Conservation (phyloP, 2,329 filamentous ascomycete species). For the Mollisiaceae sp. region DNA sequence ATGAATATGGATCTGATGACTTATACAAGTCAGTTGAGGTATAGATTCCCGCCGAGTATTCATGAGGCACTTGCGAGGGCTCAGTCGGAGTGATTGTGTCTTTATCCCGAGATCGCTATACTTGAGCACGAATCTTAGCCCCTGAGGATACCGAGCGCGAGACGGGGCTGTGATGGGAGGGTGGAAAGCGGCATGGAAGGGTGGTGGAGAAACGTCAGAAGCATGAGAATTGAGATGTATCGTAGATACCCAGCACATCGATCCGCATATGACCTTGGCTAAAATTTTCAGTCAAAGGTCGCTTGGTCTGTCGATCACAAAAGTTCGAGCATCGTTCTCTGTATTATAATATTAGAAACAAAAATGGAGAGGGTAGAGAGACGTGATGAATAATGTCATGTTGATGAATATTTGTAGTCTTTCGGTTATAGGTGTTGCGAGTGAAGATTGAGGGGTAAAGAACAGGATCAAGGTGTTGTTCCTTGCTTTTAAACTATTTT, state of each 20-base stretch:
- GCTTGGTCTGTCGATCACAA: neutral
- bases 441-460: too few relatives aligned
- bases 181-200: neutral
- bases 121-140: neutral
- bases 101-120: neutral
- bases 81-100: conserved; percentile 35
- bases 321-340: conserved; percentile 16
- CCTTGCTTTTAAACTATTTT: too few relatives aligned
- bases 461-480: too few relatives aligned
- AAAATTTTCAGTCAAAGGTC: conserved; percentile 8
- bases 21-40: conserved; percentile 90
- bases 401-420: neutral
- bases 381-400: conserved; percentile 10
- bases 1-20: conserved; percentile 91
- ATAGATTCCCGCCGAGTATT: conserved; percentile 83
- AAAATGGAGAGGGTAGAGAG: conserved; percentile 6
- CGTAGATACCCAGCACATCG: neutral
- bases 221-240: neutral
- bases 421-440: too few relatives aligned
- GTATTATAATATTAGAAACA: conserved; percentile 21
- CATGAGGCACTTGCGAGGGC: conserved; percentile 88
- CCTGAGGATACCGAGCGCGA: neutral
- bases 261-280: conserved; percentile 12
- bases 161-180: neutral
- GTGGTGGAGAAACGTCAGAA: neutral